Conservation (phyloP, 768 basidiomycete genomes). For the Auriculariales sp. region DNA sequence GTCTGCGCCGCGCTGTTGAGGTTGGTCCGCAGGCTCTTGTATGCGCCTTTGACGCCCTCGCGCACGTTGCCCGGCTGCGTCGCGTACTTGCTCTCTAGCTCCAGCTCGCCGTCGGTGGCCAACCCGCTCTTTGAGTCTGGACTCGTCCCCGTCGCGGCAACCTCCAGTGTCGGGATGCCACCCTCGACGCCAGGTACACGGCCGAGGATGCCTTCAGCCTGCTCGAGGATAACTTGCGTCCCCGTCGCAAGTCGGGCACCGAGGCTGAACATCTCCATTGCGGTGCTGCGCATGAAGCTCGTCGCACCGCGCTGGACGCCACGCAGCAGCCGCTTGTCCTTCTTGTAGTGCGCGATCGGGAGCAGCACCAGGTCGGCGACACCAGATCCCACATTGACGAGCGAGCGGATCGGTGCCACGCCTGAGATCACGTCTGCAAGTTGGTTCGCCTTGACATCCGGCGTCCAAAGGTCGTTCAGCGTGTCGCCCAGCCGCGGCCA, state of each 20-base stretch:
- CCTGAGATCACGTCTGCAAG: constrained; percentile 94
- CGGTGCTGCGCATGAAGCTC: constrained; percentile 86
- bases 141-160: not conserved
- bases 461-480: constrained; percentile 97
- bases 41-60: constrained; percentile 87
- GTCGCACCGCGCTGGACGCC: constrained; percentile 91
- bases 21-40: constrained; percentile 74
- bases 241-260: constrained; percentile 91
- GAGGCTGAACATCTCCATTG: constrained; percentile 88
- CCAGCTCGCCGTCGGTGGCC: constrained; percentile 29
- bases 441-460: constrained; percentile 97
- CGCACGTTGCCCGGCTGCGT: constrained; percentile 72
- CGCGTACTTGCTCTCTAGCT: constrained; percentile 79
- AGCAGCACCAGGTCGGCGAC: constrained; percentile 91
- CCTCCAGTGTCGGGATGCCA: not conserved
- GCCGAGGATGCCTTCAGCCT: constrained; percentile 79
- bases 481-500: constrained; percentile 81
- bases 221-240: constrained; percentile 93
- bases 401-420: constrained; percentile 86
- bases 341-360: constrained; percentile 94
- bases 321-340: constrained; percentile 83
- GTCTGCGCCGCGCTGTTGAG: constrained; percentile 93
- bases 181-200: constrained; percentile 30
- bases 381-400: constrained; percentile 95
- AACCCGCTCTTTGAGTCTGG: constrained; percentile 14